A percentile compares a stretch with the other conserved stretches of the same genome.
Conservation (phyloP, 495 filamentous ascomycete genomes). For the Xylaria cubensis region DNA sequence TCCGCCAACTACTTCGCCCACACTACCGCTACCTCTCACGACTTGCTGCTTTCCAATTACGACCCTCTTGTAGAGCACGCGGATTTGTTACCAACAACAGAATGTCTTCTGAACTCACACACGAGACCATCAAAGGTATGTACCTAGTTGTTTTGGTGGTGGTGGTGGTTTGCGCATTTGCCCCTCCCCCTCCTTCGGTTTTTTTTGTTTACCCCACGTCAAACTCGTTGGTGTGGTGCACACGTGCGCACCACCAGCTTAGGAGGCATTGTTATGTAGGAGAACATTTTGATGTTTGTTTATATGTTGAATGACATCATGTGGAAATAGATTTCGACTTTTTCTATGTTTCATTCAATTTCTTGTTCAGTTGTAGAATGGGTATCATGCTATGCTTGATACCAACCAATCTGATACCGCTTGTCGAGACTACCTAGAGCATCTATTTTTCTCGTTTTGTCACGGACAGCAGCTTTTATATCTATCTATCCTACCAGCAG, state of each 20-base stretch:
- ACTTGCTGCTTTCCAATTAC: background rate
- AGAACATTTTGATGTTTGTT: background rate
- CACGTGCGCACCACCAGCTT: background rate
- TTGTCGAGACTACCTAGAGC: background rate
- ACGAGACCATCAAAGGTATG: constrained; percentile 66
- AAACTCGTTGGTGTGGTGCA: background rate
- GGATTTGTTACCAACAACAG: constrained; percentile 6
- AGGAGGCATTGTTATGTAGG: background rate
- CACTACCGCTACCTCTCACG: constrained; percentile 6
- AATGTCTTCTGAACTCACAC: constrained; percentile 59
- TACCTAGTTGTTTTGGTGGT: constrained; percentile 17
- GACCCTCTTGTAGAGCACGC: background rate
- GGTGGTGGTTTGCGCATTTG: background rate
- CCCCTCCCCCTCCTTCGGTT: background rate
- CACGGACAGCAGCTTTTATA: background rate
- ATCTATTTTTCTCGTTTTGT: background rate
- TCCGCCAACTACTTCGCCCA: background rate
- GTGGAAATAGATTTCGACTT: background rate
- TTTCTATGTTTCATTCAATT: background rate
- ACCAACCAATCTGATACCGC: background rate
- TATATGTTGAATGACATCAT: background rate
- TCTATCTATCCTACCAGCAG: background rate
- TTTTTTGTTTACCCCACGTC: constrained; percentile 27
- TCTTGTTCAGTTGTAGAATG: background rate
- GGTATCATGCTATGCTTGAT: background rate